These are phyloP conservation scores for Termitomyces sp. DNA, from an alignment of 768 basidiomycete genomes.

Conservation along the genomic window DNA sequence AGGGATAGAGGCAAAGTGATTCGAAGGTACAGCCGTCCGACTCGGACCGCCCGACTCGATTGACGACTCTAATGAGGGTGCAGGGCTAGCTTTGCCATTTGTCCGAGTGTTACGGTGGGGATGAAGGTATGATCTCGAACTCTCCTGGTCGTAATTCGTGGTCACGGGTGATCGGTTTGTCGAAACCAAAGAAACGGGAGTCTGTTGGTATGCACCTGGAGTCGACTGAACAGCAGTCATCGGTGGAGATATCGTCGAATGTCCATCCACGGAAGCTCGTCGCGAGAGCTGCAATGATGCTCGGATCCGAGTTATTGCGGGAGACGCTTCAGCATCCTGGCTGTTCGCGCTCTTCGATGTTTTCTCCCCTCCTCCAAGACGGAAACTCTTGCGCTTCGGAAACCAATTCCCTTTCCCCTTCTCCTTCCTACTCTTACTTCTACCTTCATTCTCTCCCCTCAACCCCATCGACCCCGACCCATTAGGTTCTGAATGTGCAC, in stretches of 20 bases:
- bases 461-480: background rate
- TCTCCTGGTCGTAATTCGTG: background rate
- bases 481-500: constrained; percentile 10
- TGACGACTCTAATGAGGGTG: constrained; percentile 8
- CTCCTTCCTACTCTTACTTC: constrained; percentile 15
- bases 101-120: background rate
- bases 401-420: constrained; percentile 41
- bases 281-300: constrained; percentile 8
- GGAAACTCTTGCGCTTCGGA: constrained; percentile 44
- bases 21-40: background rate
- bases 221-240: background rate
- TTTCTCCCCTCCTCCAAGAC: constrained; percentile 31
- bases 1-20: background rate
- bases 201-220: constrained; percentile 1
- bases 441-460: constrained; percentile 19
- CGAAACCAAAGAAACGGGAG: background rate
- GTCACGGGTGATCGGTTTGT: constrained; percentile 1
- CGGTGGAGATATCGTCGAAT: background rate
- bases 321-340: background rate
- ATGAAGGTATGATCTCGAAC: background rate
- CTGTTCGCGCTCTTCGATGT: constrained; percentile 5
- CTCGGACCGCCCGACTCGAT: constrained; percentile 2
- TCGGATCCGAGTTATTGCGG: constrained; percentile 1
- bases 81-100: constrained; percentile 9
- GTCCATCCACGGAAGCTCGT: constrained; percentile 6